Percentiles rank a stretch among this genome's conserved stretches.
Evolutionary conservation across 2,329 filamentous ascomycete genomes (phyloP).

Genomic region (Cordyceps tenuipes): DNA sequence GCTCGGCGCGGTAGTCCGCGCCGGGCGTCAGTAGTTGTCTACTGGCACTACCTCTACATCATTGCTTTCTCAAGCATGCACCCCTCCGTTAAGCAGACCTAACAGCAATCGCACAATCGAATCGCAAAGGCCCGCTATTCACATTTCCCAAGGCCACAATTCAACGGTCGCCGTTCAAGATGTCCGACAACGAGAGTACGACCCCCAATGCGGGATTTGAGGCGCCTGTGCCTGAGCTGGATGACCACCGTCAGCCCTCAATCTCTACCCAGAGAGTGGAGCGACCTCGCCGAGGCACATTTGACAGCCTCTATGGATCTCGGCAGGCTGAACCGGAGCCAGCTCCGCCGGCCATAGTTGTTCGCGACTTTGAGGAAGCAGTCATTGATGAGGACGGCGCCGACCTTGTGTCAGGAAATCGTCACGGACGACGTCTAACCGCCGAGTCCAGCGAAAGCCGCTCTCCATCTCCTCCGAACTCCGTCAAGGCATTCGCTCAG

Average conservation of each 20-base stretch:
- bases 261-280: slow-evolving; percentile 52
- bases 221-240: slow-evolving; percentile 70
- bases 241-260: slow-evolving; percentile 73
- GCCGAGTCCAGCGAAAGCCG: slow-evolving; percentile 53
- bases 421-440: slow-evolving; percentile 45
- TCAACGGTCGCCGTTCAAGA: slow-evolving; percentile 34
- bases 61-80: neutral
- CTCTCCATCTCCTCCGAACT: slow-evolving; percentile 85
- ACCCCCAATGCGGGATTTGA: slow-evolving; percentile 56
- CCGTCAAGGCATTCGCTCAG: slow-evolving; percentile 93
- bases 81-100: slow-evolving; percentile 25
- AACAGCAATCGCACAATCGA: slow-evolving; percentile 17
- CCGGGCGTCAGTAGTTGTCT: slow-evolving; percentile 8
- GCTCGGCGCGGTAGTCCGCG: slow-evolving; percentile 13
- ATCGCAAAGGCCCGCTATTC: neutral
- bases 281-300: slow-evolving; percentile 60
- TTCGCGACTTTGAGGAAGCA: slow-evolving; percentile 82
- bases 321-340: slow-evolving; percentile 36
- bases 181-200: slow-evolving; percentile 61
- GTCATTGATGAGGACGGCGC: slow-evolving; percentile 66
- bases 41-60: neutral
- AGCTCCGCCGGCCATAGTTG: slow-evolving; percentile 32
- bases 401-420: slow-evolving; percentile 33
- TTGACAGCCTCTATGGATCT: slow-evolving; percentile 58
- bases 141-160: neutral